Percentiles rank a stretch among this genome's conserved stretches.
phyloP scores from a whole-genome alignment of 1,284 basidiomycete species.

The Testicularia cyperi region DNA sequence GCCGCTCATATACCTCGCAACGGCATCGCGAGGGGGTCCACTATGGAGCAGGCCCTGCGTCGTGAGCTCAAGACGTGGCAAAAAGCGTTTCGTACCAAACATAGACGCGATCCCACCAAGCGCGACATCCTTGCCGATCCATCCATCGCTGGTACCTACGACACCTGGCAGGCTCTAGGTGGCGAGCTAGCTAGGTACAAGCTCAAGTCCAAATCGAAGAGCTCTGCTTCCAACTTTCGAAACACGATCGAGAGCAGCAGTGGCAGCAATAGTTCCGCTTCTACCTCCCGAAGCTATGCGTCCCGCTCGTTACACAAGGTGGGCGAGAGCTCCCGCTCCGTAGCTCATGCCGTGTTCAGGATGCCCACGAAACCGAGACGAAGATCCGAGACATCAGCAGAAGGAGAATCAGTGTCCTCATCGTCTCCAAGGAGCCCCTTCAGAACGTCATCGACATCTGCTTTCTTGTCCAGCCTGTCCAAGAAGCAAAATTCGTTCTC shows the following conservation, averaged over 20 bases:
- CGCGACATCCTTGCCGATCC: constrained; percentile 46
- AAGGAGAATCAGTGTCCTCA: neutral
- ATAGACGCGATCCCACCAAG: constrained; percentile 48
- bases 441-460: constrained; percentile 20
- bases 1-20: too few species aligned
- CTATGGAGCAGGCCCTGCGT: constrained; percentile 37
- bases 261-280: too few species aligned
- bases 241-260: too few species aligned
- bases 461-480: neutral
- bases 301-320: too few species aligned
- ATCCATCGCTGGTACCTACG: constrained; percentile 42
- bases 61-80: constrained; percentile 44
- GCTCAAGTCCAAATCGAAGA: neutral
- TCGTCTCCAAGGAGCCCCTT: constrained; percentile 13
- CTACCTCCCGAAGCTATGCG: too few species aligned
- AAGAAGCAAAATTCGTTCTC: constrained; percentile 17
- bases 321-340: too few species aligned
- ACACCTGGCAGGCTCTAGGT: constrained; percentile 45
- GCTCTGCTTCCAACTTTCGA: constrained; percentile 4
- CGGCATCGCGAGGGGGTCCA: too few species aligned
- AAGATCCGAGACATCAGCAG: neutral
- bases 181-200: constrained; percentile 11
- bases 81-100: constrained; percentile 22
- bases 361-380: constrained; percentile 19
- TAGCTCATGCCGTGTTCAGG: constrained; percentile 6